Percentiles rank a stretch among this genome's conserved stretches.
These are phyloP conservation scores for Colletotrichum costaricense DNA, from an alignment of 2,329 filamentous ascomycete genomes.

Conservation along the genomic window DNA sequence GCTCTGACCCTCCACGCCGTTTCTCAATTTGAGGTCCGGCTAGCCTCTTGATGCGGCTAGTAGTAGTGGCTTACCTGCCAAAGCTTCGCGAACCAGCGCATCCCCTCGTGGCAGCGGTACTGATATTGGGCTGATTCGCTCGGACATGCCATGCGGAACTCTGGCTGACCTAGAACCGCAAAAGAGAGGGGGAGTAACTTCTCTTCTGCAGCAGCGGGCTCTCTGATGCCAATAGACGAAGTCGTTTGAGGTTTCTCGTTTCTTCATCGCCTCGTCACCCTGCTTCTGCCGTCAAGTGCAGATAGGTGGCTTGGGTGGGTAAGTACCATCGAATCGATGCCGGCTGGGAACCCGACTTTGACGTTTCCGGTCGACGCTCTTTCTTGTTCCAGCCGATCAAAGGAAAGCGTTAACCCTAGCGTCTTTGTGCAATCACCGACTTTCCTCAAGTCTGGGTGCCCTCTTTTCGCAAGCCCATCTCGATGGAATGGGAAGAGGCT, in stretches of 20 bases:
- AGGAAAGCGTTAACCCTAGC: not conserved
- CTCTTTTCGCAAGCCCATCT: not conserved
- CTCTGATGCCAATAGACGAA: not conserved
- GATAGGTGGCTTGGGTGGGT: too few relatives aligned
- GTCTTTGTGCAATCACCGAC: not conserved
- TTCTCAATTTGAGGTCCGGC: not conserved
- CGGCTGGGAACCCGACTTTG: not conserved
- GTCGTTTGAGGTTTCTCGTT: not conserved
- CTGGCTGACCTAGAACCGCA: not conserved
- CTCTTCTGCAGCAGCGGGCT: not conserved
- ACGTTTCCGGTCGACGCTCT: not conserved
- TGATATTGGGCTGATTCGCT: not conserved
- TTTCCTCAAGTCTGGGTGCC: not conserved
- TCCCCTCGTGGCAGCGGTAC: not conserved
- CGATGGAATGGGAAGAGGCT: not conserved
- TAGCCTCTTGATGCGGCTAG: not conserved
- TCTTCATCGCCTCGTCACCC: not conserved
- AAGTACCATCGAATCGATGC: not conserved
- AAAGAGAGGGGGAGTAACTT: not conserved
- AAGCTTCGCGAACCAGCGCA: not conserved
- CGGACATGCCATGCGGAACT: not conserved
- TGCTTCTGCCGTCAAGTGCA: not conserved
- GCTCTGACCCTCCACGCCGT: not conserved
- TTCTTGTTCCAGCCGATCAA: not conserved
- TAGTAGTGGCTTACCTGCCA: slow-evolving; percentile 3